Conservation (phyloP, 768 basidiomycete genomes). For the Hortiboletus campestris region DNA sequence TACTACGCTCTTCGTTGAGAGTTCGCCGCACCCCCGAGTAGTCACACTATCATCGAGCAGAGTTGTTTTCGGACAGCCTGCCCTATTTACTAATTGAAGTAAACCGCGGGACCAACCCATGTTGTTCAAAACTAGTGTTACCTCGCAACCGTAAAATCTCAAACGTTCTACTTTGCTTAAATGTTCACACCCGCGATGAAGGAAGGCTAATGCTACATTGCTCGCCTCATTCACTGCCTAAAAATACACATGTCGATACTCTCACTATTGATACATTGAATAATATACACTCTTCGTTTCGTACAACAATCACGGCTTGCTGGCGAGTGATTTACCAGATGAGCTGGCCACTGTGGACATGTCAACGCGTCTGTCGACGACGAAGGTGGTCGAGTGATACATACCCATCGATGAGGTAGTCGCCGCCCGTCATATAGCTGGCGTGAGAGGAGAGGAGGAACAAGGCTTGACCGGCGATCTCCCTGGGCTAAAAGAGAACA, state of each 20-base stretch:
- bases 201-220: neutral
- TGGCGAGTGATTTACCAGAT: constrained; percentile 22
- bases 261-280: neutral
- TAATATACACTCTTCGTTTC: neutral
- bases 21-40: too few relatives aligned
- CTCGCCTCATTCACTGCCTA: neutral
- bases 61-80: too few relatives aligned
- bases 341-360: constrained; percentile 23
- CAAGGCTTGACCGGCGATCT: constrained; percentile 55
- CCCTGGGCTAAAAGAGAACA: constrained; percentile 41
- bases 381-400: constrained; percentile 6
- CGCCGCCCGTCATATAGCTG: constrained; percentile 57
- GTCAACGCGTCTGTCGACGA: neutral
- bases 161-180: too few relatives aligned
- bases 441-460: constrained; percentile 51
- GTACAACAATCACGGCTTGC: too few relatives aligned
- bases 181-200: too few relatives aligned
- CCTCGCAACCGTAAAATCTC: too few relatives aligned
- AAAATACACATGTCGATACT: constrained; percentile 5
- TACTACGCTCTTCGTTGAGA: too few relatives aligned
- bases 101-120: too few relatives aligned
- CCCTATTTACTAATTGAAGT: too few relatives aligned
- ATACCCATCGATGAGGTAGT: constrained; percentile 57
- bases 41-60: too few relatives aligned
- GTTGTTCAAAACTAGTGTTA: too few relatives aligned